Conservation (phyloP, 2,329 filamentous ascomycete species). For the Aspergillus oerlinghausenensis region DNA sequence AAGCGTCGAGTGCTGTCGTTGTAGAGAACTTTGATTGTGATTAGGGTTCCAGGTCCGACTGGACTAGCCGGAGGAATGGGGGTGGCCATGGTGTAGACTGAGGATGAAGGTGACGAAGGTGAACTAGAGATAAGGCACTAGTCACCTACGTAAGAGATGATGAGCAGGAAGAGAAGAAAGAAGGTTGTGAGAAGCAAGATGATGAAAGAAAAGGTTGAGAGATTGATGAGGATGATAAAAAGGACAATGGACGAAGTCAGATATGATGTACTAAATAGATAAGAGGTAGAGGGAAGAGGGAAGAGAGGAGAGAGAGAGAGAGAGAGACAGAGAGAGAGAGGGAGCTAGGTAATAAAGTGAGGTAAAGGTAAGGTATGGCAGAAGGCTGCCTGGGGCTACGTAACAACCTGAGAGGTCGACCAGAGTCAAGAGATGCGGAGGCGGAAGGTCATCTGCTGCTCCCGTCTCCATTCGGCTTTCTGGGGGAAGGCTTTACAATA, state of each 20-base stretch:
- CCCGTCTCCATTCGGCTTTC: slow-evolving; percentile 12
- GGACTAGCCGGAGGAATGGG: slow-evolving; percentile 42
- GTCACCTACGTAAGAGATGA: slow-evolving; percentile 11
- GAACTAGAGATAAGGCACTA: slow-evolving; percentile 4
- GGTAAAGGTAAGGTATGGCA: slow-evolving; percentile 1
- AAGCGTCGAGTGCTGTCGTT: slow-evolving; percentile 74
- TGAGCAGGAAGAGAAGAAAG: slow-evolving; percentile 13
- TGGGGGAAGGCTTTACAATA: too few relatives aligned
- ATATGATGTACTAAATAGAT: neutral
- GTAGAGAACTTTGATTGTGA: slow-evolving; percentile 81
- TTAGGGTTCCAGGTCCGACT: slow-evolving; percentile 63
- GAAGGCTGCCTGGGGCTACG: slow-evolving; percentile 6
- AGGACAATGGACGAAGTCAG: neutral
- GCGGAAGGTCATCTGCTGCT: slow-evolving; percentile 10
- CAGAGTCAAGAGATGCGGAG: neutral
- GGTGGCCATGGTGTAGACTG: slow-evolving; percentile 26
- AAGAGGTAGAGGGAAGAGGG: neutral
- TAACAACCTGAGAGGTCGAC: too few relatives aligned
- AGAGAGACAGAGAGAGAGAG: neutral
- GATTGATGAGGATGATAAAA: neutral
- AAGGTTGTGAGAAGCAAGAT: slow-evolving; percentile 16
- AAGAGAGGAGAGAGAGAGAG: slow-evolving; percentile 2
- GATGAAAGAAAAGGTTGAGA: slow-evolving; percentile 12
- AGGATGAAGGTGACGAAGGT: slow-evolving; percentile 6
- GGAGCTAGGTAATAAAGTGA: slow-evolving; percentile 11